These are phyloP conservation scores for Ustilago trichophora DNA, from an alignment of 1,284 basidiomycete species.

Conservation along the genomic window DNA sequence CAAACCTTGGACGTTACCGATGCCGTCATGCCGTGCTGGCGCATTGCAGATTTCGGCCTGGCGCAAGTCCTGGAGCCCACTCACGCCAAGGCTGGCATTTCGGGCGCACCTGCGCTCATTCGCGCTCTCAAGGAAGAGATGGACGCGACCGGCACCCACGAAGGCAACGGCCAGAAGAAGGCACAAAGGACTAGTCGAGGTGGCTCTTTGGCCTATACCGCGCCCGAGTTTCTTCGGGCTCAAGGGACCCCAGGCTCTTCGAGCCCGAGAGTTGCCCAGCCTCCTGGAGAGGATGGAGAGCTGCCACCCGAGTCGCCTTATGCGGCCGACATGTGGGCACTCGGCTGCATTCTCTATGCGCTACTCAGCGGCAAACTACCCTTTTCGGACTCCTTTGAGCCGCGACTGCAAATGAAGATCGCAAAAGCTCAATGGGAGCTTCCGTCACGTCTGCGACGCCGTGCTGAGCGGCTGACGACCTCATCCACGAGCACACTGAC, in stretches of 20 bases:
- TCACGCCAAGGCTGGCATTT: constrained; percentile 4
- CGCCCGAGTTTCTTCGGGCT: constrained; percentile 52
- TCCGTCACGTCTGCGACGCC: constrained; percentile 46
- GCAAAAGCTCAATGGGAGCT: constrained; percentile 57
- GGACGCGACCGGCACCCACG: background rate
- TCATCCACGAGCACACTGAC: constrained; percentile 23
- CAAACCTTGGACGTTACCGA: constrained; percentile 53
- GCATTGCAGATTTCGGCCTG: constrained; percentile 82
- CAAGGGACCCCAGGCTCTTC: constrained; percentile 20
- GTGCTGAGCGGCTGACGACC: constrained; percentile 31
- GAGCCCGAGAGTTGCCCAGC: constrained; percentile 15
- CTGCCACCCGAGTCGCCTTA: constrained; percentile 42
- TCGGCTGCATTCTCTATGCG: constrained; percentile 60
- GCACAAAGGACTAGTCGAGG: constrained; percentile 24
- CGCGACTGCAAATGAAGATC: constrained; percentile 59
- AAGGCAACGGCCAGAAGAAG: background rate
- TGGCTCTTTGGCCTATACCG: constrained; percentile 57
- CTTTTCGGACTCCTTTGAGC: constrained; percentile 58
- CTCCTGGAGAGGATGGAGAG: constrained; percentile 3
- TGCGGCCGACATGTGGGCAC: constrained; percentile 60
- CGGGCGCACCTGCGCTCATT: constrained; percentile 20
- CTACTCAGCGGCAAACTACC: constrained; percentile 54
- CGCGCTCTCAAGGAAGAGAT: constrained; percentile 39
- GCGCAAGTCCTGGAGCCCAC: constrained; percentile 65
- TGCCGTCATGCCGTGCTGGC: constrained; percentile 67